A percentile compares a stretch with the other conserved stretches of the same genome.
phyloP scores from a whole-genome alignment of 2,329 filamentous ascomycete species.

The Diaporthe caulivora region DNA sequence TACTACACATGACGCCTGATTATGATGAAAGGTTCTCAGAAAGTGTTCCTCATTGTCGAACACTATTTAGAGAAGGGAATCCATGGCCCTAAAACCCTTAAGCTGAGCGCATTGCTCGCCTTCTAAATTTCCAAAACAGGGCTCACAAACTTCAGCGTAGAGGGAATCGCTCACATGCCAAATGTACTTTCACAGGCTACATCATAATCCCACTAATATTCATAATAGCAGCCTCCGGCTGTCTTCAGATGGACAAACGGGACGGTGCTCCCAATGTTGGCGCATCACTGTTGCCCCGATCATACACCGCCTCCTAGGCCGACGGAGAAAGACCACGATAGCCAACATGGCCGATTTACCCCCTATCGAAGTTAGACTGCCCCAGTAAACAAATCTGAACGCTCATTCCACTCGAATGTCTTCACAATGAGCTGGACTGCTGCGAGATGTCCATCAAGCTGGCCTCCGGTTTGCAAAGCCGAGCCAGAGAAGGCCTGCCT shows the following conservation, averaged over 20 bases:
- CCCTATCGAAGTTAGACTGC: neutral
- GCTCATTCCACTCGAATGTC: accelerated
- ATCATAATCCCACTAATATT: no score
- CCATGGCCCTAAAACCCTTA: neutral
- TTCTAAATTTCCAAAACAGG: no score
- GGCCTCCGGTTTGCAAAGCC: neutral
- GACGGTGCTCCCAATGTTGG: neutral
- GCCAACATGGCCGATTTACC: neutral
- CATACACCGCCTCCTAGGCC: neutral
- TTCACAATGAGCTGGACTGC: neutral
- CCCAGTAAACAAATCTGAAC: neutral
- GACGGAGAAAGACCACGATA: neutral
- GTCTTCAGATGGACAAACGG: neutral
- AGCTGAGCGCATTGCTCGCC: neutral
- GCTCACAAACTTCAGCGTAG: neutral
- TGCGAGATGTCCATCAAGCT: neutral
- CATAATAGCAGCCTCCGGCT: neutral
- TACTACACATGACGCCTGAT: neutral
- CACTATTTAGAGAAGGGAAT: neutral
- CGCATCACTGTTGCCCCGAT: neutral
- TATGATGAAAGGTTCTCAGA: neutral
- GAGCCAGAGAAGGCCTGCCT: neutral
- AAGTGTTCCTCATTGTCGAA: neutral
- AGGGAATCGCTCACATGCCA: neutral
- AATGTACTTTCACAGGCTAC: neutral